Percentiles rank a stretch among this genome's conserved stretches.
phyloP scores from a whole-genome alignment of 805 yeast species.

The Candida gorgasii region DNA sequence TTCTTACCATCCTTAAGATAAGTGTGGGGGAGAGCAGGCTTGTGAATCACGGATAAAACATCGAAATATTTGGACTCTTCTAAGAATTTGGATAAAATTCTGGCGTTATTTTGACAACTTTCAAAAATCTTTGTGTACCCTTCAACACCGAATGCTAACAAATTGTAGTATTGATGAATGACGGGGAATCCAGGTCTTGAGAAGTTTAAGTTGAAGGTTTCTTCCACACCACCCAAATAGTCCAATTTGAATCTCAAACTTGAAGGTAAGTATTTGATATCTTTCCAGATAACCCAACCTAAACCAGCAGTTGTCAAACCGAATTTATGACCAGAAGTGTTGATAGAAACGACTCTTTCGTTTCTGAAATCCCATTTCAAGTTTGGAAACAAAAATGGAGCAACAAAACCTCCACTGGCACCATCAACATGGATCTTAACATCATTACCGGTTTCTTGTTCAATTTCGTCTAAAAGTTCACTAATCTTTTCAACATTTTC shows the following conservation, averaged over 20 bases:
- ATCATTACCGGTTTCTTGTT: constrained; percentile 62
- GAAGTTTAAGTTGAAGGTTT: constrained; percentile 82
- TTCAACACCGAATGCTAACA: constrained; percentile 64
- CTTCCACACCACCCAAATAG: constrained; percentile 87
- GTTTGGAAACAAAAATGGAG: constrained; percentile 79
- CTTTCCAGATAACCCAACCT: constrained; percentile 90
- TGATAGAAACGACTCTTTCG: constrained; percentile 78
- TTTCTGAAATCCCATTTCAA: constrained; percentile 82
- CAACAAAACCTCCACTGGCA: constrained; percentile 87
- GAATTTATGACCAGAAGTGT: constrained; percentile 90
- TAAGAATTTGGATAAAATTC: constrained; percentile 60
- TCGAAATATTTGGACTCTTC: constrained; percentile 69
- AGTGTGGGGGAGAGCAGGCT: constrained; percentile 31
- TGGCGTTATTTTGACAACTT: constrained; percentile 68
- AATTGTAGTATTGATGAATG: constrained; percentile 81
- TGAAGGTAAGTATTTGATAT: constrained; percentile 61
- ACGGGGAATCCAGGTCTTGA: constrained; percentile 93
- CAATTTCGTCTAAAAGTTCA: constrained; percentile 66
- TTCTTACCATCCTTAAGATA: constrained; percentile 17
- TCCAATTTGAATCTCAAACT: constrained; percentile 74
- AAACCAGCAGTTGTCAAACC: constrained; percentile 89
- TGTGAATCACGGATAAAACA: constrained; percentile 76
- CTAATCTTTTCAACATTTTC: constrained; percentile 69
- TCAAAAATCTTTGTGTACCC: constrained; percentile 71
- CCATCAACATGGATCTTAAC: constrained; percentile 93